Conservation (phyloP, 306 rosid genomes). For the Betula pendula region DNA sequence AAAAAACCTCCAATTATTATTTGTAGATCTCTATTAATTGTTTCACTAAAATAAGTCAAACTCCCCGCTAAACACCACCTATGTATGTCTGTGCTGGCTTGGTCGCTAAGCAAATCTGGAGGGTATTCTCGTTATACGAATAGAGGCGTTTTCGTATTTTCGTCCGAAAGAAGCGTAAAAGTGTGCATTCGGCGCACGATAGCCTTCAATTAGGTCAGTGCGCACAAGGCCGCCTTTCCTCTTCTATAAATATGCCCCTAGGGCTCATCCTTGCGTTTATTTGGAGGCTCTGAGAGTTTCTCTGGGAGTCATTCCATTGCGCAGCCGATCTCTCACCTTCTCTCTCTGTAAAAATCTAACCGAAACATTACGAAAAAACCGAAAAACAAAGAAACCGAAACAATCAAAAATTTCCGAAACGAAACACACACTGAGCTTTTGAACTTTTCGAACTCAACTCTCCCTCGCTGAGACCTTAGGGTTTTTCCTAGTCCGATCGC, state of each 20-base stretch:
- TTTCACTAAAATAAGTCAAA: no score
- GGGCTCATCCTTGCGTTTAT: rapidly evolving
- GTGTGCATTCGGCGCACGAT: constrained; percentile 31
- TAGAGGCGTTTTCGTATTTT: constrained; percentile 22
- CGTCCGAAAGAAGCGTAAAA: neutral
- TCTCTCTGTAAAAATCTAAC: neutral
- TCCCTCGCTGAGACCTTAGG: constrained; percentile 28
- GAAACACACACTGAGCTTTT: neutral
- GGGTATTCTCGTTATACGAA: neutral
- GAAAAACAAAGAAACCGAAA: neutral
- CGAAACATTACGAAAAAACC: neutral
- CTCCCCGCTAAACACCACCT: no score
- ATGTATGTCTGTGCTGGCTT: no score
- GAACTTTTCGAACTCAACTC: constrained; percentile 30
- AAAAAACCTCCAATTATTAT: no score
- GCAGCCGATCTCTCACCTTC: constrained; percentile 29
- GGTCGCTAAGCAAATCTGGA: neutral
- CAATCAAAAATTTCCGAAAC: neutral
- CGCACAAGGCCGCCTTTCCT: neutral
- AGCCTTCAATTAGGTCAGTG: neutral
- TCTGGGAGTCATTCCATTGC: neutral
- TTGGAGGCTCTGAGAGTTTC: constrained; percentile 32
- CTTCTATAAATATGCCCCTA: constrained; percentile 61
- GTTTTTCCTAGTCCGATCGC: constrained; percentile 35
- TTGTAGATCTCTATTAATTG: no score